Evolutionary conservation across 305 asterid genomes (phyloP).

Genomic region (Plantago coronopus): DNA sequence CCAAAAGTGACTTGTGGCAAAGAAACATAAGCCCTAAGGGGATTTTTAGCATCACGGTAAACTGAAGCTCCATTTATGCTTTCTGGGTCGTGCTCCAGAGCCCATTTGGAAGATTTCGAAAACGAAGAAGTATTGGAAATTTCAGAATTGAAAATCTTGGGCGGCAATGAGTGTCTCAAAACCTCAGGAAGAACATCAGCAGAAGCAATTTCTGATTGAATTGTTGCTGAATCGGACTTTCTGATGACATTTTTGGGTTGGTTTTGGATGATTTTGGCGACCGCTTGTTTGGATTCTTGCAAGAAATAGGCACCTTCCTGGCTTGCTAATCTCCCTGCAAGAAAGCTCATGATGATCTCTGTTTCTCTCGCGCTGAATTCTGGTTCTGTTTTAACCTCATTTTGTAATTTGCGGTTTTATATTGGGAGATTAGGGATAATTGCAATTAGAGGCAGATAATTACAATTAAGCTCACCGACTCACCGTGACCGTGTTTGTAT

Average conservation of each 20-base stretch:
- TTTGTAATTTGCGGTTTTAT: neutral
- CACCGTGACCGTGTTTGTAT: too few species aligned
- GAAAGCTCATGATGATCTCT: constrained; percentile 49
- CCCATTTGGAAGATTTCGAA: constrained; percentile 65
- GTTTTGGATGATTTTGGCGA: constrained; percentile 36
- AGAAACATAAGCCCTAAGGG: constrained; percentile 77
- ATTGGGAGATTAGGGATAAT: too few species aligned
- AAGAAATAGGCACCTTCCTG: constrained; percentile 78
- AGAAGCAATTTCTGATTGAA: constrained; percentile 20
- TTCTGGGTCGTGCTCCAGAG: constrained; percentile 39
- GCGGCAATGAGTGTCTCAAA: constrained; percentile 66
- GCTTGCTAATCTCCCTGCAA: constrained; percentile 69
- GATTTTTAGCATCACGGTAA: constrained; percentile 64
- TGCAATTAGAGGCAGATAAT: too few species aligned
- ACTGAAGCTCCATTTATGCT: constrained; percentile 17
- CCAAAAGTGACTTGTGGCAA: constrained; percentile 83
- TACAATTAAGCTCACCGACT: too few species aligned
- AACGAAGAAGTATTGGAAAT: constrained; percentile 34
- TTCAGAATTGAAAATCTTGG: constrained; percentile 48
- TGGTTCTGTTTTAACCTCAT: too few species aligned
- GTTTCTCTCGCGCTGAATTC: neutral
- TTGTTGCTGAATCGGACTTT: neutral
- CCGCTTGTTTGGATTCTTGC: constrained; percentile 85
- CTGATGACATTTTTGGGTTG: neutral
- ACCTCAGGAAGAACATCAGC: constrained; percentile 87